Conservation (phyloP, 2,329 filamentous ascomycete species). For the Macrophomina tecta region DNA sequence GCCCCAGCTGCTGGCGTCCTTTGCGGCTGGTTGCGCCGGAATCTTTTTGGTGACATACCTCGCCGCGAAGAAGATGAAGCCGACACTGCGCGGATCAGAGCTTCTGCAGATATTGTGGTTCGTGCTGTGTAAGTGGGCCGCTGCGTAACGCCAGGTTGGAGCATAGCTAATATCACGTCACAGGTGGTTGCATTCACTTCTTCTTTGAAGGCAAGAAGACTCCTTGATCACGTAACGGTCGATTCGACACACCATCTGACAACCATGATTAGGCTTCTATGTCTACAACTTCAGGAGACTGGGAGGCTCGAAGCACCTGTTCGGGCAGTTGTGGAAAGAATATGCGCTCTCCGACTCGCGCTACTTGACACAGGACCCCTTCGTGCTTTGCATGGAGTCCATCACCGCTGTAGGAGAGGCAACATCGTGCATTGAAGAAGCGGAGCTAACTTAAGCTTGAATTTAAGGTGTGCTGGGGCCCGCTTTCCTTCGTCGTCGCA, state of each 20-base stretch:
- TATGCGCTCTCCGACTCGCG: slow-evolving; percentile 86
- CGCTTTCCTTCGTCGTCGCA: slow-evolving; percentile 64
- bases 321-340: slow-evolving; percentile 92
- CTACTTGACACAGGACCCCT: slow-evolving; percentile 80
- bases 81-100: slow-evolving; percentile 61
- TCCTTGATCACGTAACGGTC: neutral
- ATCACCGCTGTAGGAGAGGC: slow-evolving; percentile 67
- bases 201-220: slow-evolving; percentile 73
- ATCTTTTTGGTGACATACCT: slow-evolving; percentile 65
- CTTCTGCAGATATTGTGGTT: slow-evolving; percentile 74
- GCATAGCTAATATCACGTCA: neutral
- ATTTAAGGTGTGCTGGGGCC: slow-evolving; percentile 64
- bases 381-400: slow-evolving; percentile 86
- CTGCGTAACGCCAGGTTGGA: too few relatives aligned
- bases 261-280: slow-evolving; percentile 51
- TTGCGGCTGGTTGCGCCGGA: slow-evolving; percentile 61
- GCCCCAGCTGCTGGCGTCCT: slow-evolving; percentile 63
- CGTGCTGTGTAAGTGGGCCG: slow-evolving; percentile 64
- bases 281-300: slow-evolving; percentile 71
- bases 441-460: slow-evolving; percentile 11
- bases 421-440: neutral
- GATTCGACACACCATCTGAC: neutral
- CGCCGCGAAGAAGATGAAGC: slow-evolving; percentile 59
- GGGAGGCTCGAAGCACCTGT: slow-evolving; percentile 71
- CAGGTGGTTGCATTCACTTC: slow-evolving; percentile 73